These are phyloP conservation scores for Gossypium mustelinum DNA, from an alignment of 345 rosid genomes.

Conservation along the genomic window DNA sequence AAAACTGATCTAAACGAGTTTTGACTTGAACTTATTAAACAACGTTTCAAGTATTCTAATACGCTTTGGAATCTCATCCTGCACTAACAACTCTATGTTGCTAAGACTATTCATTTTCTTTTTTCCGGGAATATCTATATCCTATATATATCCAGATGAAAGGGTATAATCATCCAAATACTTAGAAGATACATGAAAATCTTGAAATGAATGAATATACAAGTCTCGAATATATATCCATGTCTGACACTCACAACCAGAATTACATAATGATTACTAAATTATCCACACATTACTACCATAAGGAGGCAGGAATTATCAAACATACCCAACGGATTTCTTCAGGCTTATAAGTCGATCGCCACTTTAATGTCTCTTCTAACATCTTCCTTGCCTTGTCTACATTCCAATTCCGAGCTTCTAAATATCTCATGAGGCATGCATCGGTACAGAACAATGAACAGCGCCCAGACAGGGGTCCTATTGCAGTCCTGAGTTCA, in stretches of 20 bases:
- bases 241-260: not conserved
- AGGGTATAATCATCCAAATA: not conserved
- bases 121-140: not conserved
- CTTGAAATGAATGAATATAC: not conserved
- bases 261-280: not conserved
- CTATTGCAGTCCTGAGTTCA: constrained; percentile 62
- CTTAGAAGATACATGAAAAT: not conserved
- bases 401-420: constrained; percentile 82
- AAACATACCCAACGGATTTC: constrained; percentile 81
- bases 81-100: not conserved
- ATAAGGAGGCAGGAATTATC: not conserved
- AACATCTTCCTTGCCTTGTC: constrained; percentile 77
- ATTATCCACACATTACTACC: not conserved
- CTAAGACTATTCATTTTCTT: not conserved
- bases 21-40: not conserved
- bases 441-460: constrained; percentile 59
- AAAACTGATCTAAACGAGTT: not conserved
- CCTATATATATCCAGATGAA: not conserved
- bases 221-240: not conserved
- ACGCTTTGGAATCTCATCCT: not conserved
- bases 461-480: constrained; percentile 64
- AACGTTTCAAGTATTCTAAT: not conserved
- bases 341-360: constrained; percentile 80
- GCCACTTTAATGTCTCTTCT: constrained; percentile 79
- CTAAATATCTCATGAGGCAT: constrained; percentile 72